Evolutionary conservation across 495 filamentous ascomycete species (phyloP), one percentile per base, ranked within the genome.

Genomic region (Lophium mytilinum): DNA sequence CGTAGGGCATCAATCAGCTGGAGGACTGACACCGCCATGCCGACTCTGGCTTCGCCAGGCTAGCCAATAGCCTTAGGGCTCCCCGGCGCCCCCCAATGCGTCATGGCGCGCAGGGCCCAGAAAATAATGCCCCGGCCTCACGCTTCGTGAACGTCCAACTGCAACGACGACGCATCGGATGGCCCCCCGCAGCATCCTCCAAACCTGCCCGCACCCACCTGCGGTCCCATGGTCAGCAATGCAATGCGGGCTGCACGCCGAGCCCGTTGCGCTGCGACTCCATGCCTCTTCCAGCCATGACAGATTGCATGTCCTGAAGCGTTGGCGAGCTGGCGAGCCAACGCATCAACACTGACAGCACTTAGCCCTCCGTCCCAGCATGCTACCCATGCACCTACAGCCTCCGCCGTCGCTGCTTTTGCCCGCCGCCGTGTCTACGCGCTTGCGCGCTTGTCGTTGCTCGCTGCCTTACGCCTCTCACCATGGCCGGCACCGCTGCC

Each of bases 301-400:
- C 57, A 66, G 59, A 66, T 62, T 66, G 58, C 63, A 59, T 59
- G 53, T 55, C 43, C 43, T 48, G 54, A 54, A 53, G 55, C 63
- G 59, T 43, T 66, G 63, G 63, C 63, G 55, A 50, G 55, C 58
- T 62, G 63, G 55, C 63, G 63, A 66, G 63, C 63, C 63, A 66
- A 51, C 63, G 59, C 63, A 66, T 66, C 63, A 66, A 43, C 41
- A 62, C 62, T 66, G 63, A 66, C 62, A 65, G 50, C 63, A 66
- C 60, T 57, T 66, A 66, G 63, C 63, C 58, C 57, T 55, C 45
- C 58, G 55, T 50, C 62, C 58, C 55, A 56, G 63, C 63, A 62
- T 53, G 51, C 60, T 62, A 66, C 59, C 63, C 63, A 62, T 66
- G 63, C 60, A 66, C 59, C 35, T 62, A 61, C 62, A 58, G 62